Percentiles rank a stretch among this genome's conserved stretches.
Conservation (phyloP, 176 grass and related monocot species). For the Triticum dicoccoides region DNA sequence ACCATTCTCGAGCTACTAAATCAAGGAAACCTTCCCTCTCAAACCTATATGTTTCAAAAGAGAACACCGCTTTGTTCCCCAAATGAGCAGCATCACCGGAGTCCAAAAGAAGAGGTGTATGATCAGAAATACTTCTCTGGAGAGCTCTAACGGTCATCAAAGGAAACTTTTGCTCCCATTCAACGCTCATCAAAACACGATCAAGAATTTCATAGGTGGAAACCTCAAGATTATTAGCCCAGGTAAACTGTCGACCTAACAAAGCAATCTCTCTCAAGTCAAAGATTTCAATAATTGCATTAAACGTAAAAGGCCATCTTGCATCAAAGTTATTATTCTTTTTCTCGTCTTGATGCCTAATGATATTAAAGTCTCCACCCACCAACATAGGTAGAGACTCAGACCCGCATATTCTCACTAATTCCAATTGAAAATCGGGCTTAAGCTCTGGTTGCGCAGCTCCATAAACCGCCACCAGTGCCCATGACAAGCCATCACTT, state of each 20-base stretch:
- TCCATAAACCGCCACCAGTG: no score
- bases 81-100: no score
- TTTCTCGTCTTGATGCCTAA: no score
- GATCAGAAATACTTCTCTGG: neutral
- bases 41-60: neutral
- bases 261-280: neutral
- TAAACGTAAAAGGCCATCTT: neutral
- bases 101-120: no score
- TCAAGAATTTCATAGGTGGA: neutral
- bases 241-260: neutral
- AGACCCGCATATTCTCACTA: no score
- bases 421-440: no score
- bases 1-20: neutral
- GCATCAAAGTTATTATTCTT: no score
- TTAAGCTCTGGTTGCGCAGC: no score
- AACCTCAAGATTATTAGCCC: neutral
- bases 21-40: neutral
- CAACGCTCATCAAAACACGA: neutral
- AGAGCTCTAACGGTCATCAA: neutral
- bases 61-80: no score
- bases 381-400: no score
- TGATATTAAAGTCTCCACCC: no score
- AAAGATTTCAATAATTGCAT: neutral
- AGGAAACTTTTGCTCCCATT: neutral
- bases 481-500: no score